Base-by-base conservation (phyloP, 768 basidiomycete genomes). In the Lactarius evosmus region DNA sequence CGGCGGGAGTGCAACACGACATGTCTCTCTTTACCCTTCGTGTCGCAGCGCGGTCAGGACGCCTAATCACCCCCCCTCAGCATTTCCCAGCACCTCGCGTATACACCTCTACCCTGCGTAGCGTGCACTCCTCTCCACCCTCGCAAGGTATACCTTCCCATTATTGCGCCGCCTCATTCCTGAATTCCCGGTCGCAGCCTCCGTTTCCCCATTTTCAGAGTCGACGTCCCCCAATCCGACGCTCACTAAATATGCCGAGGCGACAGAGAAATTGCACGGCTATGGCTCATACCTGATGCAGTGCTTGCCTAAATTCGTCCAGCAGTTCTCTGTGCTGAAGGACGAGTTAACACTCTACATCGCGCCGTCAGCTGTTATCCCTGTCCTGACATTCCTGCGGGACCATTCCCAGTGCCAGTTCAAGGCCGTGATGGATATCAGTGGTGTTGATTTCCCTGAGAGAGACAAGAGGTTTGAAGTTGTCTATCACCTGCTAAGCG, bases 341-440 rank as follows among this genome's bases (percentile, higher is more conserved):
- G 97, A 98, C 75, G 97, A 98, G 75, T 81, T 98, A 65, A 88
- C 90, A 29, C 82, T 98, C 58, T 95, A 98, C 79, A 80, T 88
- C 75, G 81, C 87, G 0, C 96, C 96, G 19, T 81, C 85, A 38
- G 92, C 83, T 61, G 78, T 97, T 73, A 75, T 93, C 50, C 95
- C 93, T 22, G 87, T 93, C 56, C 80, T 97, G 68, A 89, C 87
- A 29, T 98, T 98, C 80, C 81, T 98, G 58, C 88, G 95, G 67
- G 96, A 98, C 79, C 96, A 98, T 76, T 83, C 89, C 6, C 93
- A 95, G 76, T 93, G 91, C 72, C 95, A 96, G 73, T 99, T 92
- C 81, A 98, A 97, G 79, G 76, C 80, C 49, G 80, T 89, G 63
- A 92, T 96, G 83, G 96, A 98, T 73, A 89, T 99, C 72, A 93